phyloP scores from a whole-genome alignment of 768 basidiomycete species.

The Boletus coccyginus region DNA sequence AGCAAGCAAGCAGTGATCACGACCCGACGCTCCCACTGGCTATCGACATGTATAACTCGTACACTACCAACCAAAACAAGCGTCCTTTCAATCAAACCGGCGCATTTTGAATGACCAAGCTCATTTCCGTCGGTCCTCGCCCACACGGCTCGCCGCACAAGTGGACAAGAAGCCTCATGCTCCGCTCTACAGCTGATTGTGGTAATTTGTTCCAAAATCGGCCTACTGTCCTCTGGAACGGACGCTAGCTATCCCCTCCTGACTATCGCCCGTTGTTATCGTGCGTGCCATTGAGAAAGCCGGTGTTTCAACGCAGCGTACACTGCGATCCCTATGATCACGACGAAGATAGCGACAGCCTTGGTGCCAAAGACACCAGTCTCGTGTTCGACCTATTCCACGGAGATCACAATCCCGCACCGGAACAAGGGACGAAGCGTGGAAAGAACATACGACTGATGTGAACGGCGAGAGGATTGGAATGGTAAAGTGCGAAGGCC shows the following conservation, averaged over 20 bases:
- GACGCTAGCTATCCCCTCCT: too few species aligned
- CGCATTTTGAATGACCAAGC: not conserved
- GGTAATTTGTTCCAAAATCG: slow-evolving; percentile 9
- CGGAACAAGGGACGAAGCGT: slow-evolving; percentile 1
- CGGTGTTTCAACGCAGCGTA: slow-evolving; percentile 47
- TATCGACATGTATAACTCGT: not conserved
- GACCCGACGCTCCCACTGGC: not conserved
- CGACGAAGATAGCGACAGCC: slow-evolving; percentile 38
- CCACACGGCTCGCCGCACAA: not conserved
- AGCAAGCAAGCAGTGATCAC: not conserved
- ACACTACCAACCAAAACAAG: not conserved
- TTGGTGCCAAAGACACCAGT: slow-evolving; percentile 57
- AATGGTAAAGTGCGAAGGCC: slow-evolving; percentile 66
- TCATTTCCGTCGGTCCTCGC: slow-evolving; percentile 8
- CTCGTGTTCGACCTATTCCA: slow-evolving; percentile 67
- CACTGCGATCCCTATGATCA: slow-evolving; percentile 39
- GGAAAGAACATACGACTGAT: slow-evolving; percentile 52
- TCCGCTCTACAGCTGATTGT: slow-evolving; percentile 1
- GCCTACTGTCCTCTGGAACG: not conserved
- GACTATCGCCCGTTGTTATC: not conserved
- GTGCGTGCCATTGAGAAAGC: slow-evolving; percentile 19
- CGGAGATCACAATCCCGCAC: not conserved
- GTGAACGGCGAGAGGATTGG: slow-evolving; percentile 78
- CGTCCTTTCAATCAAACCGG: not conserved
- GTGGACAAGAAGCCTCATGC: slow-evolving; percentile 4